Evolutionary conservation across 495 filamentous ascomycete genomes (phyloP).

Genomic region (Xylona heveae): DNA sequence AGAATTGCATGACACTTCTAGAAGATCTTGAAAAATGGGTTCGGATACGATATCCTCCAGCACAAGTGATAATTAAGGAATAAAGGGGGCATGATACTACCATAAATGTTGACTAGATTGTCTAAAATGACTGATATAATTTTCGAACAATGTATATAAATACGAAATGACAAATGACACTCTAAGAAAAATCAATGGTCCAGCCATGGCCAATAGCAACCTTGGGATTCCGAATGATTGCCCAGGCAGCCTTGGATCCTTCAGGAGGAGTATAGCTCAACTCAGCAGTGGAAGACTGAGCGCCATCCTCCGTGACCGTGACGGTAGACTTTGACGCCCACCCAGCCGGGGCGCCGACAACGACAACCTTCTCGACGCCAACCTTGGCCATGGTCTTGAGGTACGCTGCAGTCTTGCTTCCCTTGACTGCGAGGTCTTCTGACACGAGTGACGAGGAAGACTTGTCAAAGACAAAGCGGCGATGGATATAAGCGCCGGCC

Average conservation of each 20-base stretch:
- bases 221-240: slow-evolving; percentile 57
- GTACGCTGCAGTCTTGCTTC: slow-evolving; percentile 44
- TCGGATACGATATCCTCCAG: no score
- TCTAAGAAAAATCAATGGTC: slow-evolving; percentile 48
- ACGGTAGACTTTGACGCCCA: slow-evolving; percentile 54
- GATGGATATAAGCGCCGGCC: slow-evolving; percentile 67
- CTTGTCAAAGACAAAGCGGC: slow-evolving; percentile 41
- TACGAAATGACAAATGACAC: no score
- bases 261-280: slow-evolving; percentile 38
- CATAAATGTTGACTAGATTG: no score
- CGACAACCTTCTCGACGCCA: slow-evolving; percentile 56
- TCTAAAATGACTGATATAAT: no score
- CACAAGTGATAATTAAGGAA: no score
- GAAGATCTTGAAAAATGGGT: no score
- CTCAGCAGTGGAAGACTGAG: slow-evolving; percentile 25
- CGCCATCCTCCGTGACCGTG: slow-evolving; percentile 44
- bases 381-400: slow-evolving; percentile 57
- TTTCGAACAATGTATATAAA: no score
- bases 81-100: no score
- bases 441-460: slow-evolving; percentile 29
- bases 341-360: slow-evolving; percentile 52
- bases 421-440: slow-evolving; percentile 21
- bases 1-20: no score
- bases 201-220: slow-evolving; percentile 61
- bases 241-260: slow-evolving; percentile 49